Conservation (phyloP, 1,139 yeast species). For the Yamadazyma sp. region DNA sequence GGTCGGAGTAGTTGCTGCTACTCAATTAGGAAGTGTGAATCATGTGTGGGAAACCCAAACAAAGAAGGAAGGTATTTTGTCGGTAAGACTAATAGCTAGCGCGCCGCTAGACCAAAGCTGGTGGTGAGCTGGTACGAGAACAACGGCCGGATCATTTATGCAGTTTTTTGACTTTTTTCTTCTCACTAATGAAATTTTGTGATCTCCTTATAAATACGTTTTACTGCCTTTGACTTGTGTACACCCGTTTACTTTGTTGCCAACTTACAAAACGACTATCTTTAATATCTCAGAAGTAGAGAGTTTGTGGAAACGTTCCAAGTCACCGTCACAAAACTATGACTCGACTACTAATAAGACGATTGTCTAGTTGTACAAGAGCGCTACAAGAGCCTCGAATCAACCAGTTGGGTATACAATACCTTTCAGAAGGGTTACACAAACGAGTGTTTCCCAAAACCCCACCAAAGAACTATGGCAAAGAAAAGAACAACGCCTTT, state of each 20-base stretch:
- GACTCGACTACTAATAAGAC: slow-evolving; percentile 2
- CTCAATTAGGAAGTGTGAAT: not conserved
- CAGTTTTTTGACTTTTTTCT: no score
- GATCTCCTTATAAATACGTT: not conserved
- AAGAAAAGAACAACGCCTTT: slow-evolving; percentile 35
- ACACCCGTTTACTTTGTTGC: no score
- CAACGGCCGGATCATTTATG: no score
- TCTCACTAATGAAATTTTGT: not conserved
- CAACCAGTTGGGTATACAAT: slow-evolving; percentile 68
- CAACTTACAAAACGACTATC: no score
- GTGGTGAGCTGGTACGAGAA: no score
- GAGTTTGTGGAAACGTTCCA: no score
- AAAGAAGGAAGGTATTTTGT: no score
- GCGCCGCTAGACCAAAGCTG: no score
- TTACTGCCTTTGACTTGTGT: not conserved
- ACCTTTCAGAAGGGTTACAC: slow-evolving; percentile 60
- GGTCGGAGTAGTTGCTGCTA: not conserved
- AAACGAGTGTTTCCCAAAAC: slow-evolving; percentile 57
- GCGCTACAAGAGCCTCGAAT: slow-evolving; percentile 47
- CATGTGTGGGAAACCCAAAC: no score
- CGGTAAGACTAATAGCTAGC: no score
- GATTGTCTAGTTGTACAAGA: not conserved
- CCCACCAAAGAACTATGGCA: slow-evolving; percentile 22
- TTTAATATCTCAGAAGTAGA: no score
- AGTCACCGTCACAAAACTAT: no score